These are phyloP conservation scores for Amanita exitialis DNA, from an alignment of 768 basidiomycete genomes.

Conservation along the genomic window DNA sequence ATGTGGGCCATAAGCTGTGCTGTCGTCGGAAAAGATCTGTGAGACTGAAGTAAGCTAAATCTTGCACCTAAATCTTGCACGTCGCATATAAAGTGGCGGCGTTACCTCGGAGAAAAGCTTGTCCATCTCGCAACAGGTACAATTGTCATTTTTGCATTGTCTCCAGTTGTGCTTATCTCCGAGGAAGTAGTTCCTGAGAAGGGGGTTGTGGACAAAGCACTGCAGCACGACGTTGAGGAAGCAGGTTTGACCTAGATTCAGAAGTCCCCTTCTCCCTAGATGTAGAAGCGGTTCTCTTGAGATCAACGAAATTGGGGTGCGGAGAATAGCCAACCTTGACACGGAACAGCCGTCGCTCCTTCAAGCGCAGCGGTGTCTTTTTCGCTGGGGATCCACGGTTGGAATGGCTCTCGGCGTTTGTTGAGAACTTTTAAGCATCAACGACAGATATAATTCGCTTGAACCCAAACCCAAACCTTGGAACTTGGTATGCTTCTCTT, in stretches of 20 bases:
- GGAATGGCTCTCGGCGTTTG: slow-evolving; percentile 24
- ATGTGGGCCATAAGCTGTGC: slow-evolving; percentile 66
- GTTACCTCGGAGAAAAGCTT: slow-evolving; percentile 65
- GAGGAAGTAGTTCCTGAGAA: slow-evolving; percentile 83
- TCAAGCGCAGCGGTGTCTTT: slow-evolving; percentile 36
- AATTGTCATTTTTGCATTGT: slow-evolving; percentile 60
- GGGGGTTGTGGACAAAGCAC: slow-evolving; percentile 80
- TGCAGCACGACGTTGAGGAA: slow-evolving; percentile 92
- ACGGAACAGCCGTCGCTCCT: slow-evolving; percentile 43
- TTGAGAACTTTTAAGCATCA: slow-evolving; percentile 19
- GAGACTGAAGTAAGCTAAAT: background rate
- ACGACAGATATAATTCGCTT: background rate
- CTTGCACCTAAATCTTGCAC: slow-evolving; percentile 2
- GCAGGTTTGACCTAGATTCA: slow-evolving; percentile 90
- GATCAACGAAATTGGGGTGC: background rate
- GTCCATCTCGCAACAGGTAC: slow-evolving; percentile 93
- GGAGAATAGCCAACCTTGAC: slow-evolving; percentile 48
- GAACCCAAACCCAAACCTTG: slow-evolving; percentile 30
- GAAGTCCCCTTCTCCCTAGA: slow-evolving; percentile 69
- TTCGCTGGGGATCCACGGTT: slow-evolving; percentile 26
- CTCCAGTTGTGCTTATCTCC: slow-evolving; percentile 79
- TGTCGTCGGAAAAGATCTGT: slow-evolving; percentile 49
- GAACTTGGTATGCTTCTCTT: slow-evolving; percentile 54
- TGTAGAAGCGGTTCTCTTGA: background rate
- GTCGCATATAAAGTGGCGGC: background rate